A percentile compares a stretch with the other conserved stretches of the same genome.
phyloP scores from a whole-genome alignment of 768 basidiomycete genomes.

The Lactifluus echinatus region DNA sequence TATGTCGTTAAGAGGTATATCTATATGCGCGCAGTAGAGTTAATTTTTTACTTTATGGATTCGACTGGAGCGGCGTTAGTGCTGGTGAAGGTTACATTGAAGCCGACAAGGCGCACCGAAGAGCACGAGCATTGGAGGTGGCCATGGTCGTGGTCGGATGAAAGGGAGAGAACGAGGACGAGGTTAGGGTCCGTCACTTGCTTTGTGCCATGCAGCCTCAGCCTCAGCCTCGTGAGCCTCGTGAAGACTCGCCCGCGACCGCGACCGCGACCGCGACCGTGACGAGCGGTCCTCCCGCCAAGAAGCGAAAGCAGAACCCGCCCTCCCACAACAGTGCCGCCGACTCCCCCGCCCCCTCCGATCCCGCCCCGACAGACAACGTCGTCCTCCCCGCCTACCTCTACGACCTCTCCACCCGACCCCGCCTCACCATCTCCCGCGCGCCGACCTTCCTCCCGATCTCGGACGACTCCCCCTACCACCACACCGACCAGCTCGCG shows the following conservation, averaged over 20 bases:
- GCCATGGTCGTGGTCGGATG: conserved; percentile 5
- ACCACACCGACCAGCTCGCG: conserved; percentile 61
- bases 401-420: conserved; percentile 58
- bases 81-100: neutral
- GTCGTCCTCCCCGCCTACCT: conserved; percentile 52
- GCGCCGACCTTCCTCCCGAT: conserved; percentile 59
- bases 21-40: neutral
- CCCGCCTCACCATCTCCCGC: conserved; percentile 65
- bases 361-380: conserved; percentile 30
- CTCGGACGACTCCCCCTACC: conserved; percentile 47
- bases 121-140: neutral
- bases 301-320: conserved; percentile 20
- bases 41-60: conserved; percentile 53
- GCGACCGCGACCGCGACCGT: neutral
- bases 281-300: conserved; percentile 7
- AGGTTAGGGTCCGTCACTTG: conserved; percentile 18
- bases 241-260: conserved; percentile 27
- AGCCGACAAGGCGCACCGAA: conserved; percentile 5
- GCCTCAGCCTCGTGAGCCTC: conserved; percentile 8
- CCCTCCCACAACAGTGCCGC: conserved; percentile 22
- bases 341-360: conserved; percentile 30
- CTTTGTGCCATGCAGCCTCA: conserved; percentile 5
- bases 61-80: conserved; percentile 37
- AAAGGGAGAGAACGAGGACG: neutral
- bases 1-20: conserved; percentile 8